phyloP scores from a whole-genome alignment of 768 basidiomycete species.

The Leccinum boreale region DNA sequence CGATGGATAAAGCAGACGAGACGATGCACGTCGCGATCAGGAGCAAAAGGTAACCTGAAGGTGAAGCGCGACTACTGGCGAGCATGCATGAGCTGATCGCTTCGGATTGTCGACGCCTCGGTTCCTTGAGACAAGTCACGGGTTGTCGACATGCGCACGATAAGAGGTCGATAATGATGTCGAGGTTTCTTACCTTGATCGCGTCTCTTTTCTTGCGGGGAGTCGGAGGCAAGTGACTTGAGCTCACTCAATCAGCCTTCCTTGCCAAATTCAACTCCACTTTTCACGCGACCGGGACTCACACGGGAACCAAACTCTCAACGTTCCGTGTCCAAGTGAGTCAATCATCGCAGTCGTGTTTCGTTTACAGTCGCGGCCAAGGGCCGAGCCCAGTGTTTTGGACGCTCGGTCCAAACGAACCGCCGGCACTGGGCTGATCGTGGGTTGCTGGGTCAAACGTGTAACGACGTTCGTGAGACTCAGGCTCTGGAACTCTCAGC shows the following conservation, averaged over 20 bases:
- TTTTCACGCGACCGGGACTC: slow-evolving; percentile 9
- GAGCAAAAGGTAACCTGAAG: neutral
- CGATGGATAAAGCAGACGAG: neutral
- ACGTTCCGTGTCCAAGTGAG: too few relatives aligned
- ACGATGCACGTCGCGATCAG: slow-evolving; percentile 6
- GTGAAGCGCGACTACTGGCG: neutral
- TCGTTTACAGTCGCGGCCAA: neutral
- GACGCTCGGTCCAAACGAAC: neutral
- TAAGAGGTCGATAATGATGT: neutral
- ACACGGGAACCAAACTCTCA: neutral
- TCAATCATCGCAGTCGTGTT: too few relatives aligned
- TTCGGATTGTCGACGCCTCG: slow-evolving; percentile 3
- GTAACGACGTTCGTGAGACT: neutral
- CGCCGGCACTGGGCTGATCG: neutral
- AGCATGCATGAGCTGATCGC: slow-evolving; percentile 11
- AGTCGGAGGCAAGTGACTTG: neutral
- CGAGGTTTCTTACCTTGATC: neutral
- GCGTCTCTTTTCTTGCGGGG: neutral
- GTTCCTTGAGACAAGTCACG: slow-evolving; percentile 16
- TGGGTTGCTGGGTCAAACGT: neutral
- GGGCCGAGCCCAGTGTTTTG: neutral
- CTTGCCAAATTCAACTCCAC: slow-evolving; percentile 3
- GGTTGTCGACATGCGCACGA: neutral
- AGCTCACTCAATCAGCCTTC: neutral
- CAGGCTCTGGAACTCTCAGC: neutral